Evolutionary conservation across 116 monocot genomes (phyloP), one percentile per base, ranked within the genome.

Genomic region (Trichopus zeylanicus): DNA sequence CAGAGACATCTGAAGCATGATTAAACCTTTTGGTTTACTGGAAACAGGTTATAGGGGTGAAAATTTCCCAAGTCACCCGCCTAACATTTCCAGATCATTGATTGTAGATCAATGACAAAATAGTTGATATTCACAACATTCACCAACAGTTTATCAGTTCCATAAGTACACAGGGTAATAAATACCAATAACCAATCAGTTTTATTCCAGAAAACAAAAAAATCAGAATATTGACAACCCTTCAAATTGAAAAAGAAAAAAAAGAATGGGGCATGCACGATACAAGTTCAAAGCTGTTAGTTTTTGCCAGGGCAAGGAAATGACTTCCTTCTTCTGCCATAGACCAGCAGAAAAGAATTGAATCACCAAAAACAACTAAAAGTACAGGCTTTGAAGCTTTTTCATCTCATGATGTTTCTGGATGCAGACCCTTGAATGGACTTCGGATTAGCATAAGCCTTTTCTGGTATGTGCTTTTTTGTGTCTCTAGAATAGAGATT

Each of bases 261-360:
- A 42, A 42, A 42, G 13, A 42, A 42, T 42, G 8, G 42, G 13
- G 12, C 1, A 42, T 42, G 3, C n/a, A n/a, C n/a, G 8, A 16
- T 42, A 42, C 42, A 42, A 42, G 42, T 42, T n/a, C 42, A 42
- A 42, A 42, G 42, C n/a, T 42, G 37, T 37, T 15, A 42, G 42
- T n/a, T 42, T 42, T 42, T 15, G 3, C 42, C 7, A 42, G 42
- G 42, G n/a, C 42, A 13, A 42, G 4, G 1, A 12, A 3, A n/a
- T 2, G 42, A 13, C 42, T 42, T 42, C 16, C 13, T 42, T 42
- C 12, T 3, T 42, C 42, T 3, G 42, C 4, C 42, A 42, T n/a
- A 42, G 42, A n/a, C 42, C 12, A 3, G 18, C n/a, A 42, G 42
- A n/a, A 2, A 42, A 42, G 5, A 42, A 42, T 42, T 42, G 42